Base-by-base conservation (phyloP, 805 yeast species). In the Metschnikowia colocasiae region DNA sequence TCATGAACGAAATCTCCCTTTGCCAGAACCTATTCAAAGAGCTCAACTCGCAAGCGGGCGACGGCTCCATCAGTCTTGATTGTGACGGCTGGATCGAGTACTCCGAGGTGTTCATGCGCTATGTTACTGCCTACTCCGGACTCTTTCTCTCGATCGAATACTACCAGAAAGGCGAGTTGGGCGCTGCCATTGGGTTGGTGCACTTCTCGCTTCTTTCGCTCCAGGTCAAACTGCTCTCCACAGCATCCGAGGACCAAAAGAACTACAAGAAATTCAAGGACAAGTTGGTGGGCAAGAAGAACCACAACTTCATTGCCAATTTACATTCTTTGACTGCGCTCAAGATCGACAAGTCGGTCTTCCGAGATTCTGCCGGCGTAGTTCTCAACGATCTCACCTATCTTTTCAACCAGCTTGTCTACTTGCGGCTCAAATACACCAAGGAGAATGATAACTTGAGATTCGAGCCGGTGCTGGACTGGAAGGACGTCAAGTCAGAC, bases 101-200 rank as follows among this genome's bases (percentile, higher is more conserved):
- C 53, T 58, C 71, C 45, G 32, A 43, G 6, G 43, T 71, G 1
- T 51, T 71, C 12, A 58, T 63, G 37, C 67, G 63, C 38, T 68
- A 74, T 54, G 62, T 68, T 6, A 59, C 63, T 20, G 77, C 76
- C 0, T 73, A 74, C 48, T 68, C 75, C 16, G 78, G 77, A 0
- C 50, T 69, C n/a, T 70, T 76, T 41, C 59, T 75, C 19, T 62
- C 79, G 0, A 64, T 75, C 32, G 80, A 76, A 40, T 58, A 63
- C 44, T 76, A 76, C 55, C 76, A 75, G 49, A 67, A 74, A 40
- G 63, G 67, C 44, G 65, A 70, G 32, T 44, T 76, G 16, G 81
- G 81, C 6, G 64, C 64, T n/a, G 71, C 77, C 3, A 63, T 76
- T 33, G 81, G 80, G 1, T 61, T 74, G 27, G 54, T 76, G 2